phyloP scores from a whole-genome alignment of 352 stramenopile species.

The Phytophthora fragariaefolia region DNA sequence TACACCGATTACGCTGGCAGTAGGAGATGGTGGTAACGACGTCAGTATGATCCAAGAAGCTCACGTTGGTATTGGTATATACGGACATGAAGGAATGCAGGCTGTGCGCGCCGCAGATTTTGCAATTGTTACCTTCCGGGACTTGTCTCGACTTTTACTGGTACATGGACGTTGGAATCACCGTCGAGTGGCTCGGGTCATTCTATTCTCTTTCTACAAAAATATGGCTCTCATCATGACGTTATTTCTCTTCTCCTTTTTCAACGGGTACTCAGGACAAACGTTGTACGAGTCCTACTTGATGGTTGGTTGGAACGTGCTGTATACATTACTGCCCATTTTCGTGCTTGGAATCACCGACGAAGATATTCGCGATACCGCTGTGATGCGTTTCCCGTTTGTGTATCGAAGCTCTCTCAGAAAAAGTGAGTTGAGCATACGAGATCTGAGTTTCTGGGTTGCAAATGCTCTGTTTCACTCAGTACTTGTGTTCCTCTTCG shows the following conservation, averaged over 20 bases:
- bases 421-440: constrained; percentile 68
- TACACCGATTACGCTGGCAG: constrained; percentile 92
- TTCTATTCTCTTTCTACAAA: constrained; percentile 92
- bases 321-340: constrained; percentile 95
- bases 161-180: constrained; percentile 90
- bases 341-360: constrained; percentile 86
- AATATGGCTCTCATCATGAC: constrained; percentile 95
- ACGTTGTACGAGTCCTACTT: constrained; percentile 89
- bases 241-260: constrained; percentile 88
- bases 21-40: constrained; percentile 99
- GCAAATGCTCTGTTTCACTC: constrained; percentile 80
- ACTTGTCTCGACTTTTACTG: constrained; percentile 79
- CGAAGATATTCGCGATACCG: constrained; percentile 80
- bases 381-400: constrained; percentile 79
- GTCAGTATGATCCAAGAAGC: constrained; percentile 99
- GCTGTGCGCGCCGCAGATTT: constrained; percentile 87
- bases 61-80: constrained; percentile 98
- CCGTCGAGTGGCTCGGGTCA: constrained; percentile 76
- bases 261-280: constrained; percentile 93
- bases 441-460: constrained; percentile 68
- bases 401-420: constrained; percentile 79
- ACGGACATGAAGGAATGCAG: constrained; percentile 96
- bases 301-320: constrained; percentile 96
- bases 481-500: constrained; percentile 74
- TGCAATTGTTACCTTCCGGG: constrained; percentile 82